These are phyloP conservation scores for Epichloe festucae DNA, from an alignment of 2,329 filamentous ascomycete species.

Conservation along the genomic window DNA sequence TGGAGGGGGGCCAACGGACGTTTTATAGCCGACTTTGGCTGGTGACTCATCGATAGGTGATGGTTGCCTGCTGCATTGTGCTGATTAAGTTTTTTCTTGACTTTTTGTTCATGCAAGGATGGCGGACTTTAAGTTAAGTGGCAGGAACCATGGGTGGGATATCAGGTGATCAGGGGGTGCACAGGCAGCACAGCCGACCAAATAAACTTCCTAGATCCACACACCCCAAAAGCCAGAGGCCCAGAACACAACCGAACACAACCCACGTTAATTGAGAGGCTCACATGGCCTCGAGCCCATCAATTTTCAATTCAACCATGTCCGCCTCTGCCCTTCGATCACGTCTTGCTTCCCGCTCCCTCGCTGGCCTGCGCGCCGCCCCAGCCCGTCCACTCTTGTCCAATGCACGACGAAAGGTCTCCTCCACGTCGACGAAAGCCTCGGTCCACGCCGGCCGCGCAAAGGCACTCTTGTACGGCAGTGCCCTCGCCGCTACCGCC, in stretches of 20 bases:
- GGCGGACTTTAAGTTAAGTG: too few relatives aligned
- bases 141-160: too few relatives aligned
- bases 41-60: too few relatives aligned
- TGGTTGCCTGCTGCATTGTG: too few relatives aligned
- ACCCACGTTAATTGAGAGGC: slow-evolving; percentile 7
- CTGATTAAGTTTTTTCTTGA: too few relatives aligned
- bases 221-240: neutral
- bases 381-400: slow-evolving; percentile 1
- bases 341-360: slow-evolving; percentile 6
- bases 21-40: too few relatives aligned
- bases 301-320: slow-evolving; percentile 2
- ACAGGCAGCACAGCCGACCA: too few relatives aligned
- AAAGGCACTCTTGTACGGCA: slow-evolving; percentile 27
- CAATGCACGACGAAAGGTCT: slow-evolving; percentile 15
- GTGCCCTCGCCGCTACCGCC: slow-evolving; percentile 27
- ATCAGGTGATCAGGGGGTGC: too few relatives aligned
- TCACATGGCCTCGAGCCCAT: slow-evolving; percentile 4
- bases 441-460: slow-evolving; percentile 17
- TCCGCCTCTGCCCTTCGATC: slow-evolving; percentile 8
- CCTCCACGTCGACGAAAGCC: slow-evolving; percentile 19
- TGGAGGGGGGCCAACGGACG: too few relatives aligned
- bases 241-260: neutral
- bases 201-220: neutral
- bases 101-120: too few relatives aligned
- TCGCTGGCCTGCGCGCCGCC: slow-evolving; percentile 4